These are phyloP conservation scores for Erythrobasidium hasegawianum DNA, from an alignment of 1,284 basidiomycete species.

Conservation along the genomic window DNA sequence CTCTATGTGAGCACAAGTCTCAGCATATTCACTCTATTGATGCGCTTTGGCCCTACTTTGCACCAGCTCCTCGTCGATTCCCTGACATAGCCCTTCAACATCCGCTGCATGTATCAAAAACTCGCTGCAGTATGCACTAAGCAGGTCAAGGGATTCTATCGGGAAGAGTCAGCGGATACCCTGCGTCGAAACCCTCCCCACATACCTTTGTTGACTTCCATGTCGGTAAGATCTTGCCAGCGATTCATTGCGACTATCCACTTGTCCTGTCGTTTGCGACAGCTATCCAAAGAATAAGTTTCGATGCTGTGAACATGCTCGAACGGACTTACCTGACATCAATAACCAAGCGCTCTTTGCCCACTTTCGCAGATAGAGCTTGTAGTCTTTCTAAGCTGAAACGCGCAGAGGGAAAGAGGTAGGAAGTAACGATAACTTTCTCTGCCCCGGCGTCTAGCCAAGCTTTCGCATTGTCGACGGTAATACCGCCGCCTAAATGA, in stretches of 20 bases:
- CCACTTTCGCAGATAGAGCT: conserved; percentile 62
- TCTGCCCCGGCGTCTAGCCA: conserved; percentile 89
- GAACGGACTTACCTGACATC: conserved; percentile 72
- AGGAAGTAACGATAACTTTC: conserved; percentile 97
- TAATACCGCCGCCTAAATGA: conserved; percentile 94
- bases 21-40: neutral
- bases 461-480: conserved; percentile 67
- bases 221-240: conserved; percentile 95
- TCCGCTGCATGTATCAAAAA: conserved; percentile 96
- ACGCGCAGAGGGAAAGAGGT: conserved; percentile 76
- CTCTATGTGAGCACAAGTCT: conserved; percentile 53
- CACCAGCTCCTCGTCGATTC: conserved; percentile 89
- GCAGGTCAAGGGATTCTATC: conserved; percentile 64
- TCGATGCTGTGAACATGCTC: neutral
- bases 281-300: conserved; percentile 56
- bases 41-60: conserved; percentile 55
- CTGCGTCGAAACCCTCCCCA: conserved; percentile 5
- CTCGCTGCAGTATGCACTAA: conserved; percentile 81
- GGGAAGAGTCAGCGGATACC: conserved; percentile 31
- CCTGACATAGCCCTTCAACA: conserved; percentile 94
- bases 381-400: conserved; percentile 74
- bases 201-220: conserved; percentile 78
- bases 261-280: conserved; percentile 66
- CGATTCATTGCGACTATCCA: conserved; percentile 99
- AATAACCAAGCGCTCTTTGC: conserved; percentile 84